Percentiles rank a stretch among this genome's conserved stretches.
phyloP scores from a whole-genome alignment of 2,329 filamentous ascomycete genomes.

The Ophiostoma montium region DNA sequence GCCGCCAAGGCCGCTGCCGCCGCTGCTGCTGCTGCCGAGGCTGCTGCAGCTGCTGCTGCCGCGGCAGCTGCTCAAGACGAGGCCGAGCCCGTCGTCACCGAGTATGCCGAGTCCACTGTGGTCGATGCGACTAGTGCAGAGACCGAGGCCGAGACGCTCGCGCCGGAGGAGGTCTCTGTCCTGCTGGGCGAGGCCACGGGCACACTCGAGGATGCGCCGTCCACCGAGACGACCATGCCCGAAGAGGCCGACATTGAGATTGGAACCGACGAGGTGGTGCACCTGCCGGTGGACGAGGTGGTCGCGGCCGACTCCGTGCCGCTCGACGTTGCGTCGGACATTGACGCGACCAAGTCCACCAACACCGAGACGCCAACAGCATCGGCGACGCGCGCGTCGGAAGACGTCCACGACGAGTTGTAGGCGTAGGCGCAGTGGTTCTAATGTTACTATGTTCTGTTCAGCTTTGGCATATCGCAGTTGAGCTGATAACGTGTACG shows the following conservation, averaged over 20 bases:
- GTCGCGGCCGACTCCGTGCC: slow-evolving; percentile 9
- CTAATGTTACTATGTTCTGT: no score
- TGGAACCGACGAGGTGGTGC: slow-evolving; percentile 1
- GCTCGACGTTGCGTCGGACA: slow-evolving; percentile 5
- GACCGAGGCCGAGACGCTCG: slow-evolving; percentile 2
- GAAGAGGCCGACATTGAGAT: slow-evolving; percentile 8
- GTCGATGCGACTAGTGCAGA: background rate
- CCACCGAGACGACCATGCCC: slow-evolving; percentile 13
- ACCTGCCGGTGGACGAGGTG: slow-evolving; percentile 13
- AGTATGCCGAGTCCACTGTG: background rate
- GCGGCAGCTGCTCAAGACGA: slow-evolving; percentile 2
- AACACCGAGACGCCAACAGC: background rate
- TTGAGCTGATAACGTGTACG: no score
- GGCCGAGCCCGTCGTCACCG: background rate
- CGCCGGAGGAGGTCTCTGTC: slow-evolving; percentile 21
- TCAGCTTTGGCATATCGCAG: no score
- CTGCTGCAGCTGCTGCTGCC: background rate
- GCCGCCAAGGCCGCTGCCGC: slow-evolving; percentile 30
- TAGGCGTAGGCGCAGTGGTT: no score
- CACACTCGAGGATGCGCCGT: background rate
- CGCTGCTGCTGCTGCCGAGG: slow-evolving; percentile 12
- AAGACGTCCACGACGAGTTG: background rate
- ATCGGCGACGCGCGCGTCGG: background rate
- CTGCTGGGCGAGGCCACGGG: slow-evolving; percentile 15
- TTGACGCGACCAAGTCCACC: background rate